phyloP scores from a whole-genome alignment of 768 basidiomycete species.

The Podaxis pistillaris region DNA sequence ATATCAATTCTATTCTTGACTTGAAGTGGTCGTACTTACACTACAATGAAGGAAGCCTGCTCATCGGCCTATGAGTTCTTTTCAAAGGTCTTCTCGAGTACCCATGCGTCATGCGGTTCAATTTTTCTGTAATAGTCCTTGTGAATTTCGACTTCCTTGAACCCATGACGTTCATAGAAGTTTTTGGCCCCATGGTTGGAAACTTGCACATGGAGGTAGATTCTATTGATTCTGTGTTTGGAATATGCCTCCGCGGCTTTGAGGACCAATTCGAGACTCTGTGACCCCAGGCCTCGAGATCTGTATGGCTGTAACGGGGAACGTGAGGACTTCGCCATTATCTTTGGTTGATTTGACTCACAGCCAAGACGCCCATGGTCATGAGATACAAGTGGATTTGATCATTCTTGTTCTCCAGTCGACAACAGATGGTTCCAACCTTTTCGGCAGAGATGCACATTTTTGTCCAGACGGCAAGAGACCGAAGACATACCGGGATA shows the following conservation, averaged over 20 bases:
- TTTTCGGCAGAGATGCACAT: conserved; percentile 21
- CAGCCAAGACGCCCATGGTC: conserved; percentile 90
- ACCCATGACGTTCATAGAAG: conserved; percentile 86
- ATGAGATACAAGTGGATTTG: conserved; percentile 72
- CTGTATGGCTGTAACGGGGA: conserved; percentile 70
- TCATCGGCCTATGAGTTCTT: background rate
- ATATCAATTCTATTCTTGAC: background rate
- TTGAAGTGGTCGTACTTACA: conserved; percentile 4
- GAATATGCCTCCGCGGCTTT: conserved; percentile 55
- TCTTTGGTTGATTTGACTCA: conserved; percentile 36
- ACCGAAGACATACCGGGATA: conserved; percentile 53
- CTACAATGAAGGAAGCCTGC: background rate
- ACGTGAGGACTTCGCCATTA: conserved; percentile 4
- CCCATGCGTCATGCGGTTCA: conserved; percentile 80
- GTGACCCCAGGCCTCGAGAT: conserved; percentile 71
- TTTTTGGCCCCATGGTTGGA: conserved; percentile 73
- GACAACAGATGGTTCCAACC: conserved; percentile 86
- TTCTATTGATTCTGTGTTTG: conserved; percentile 62
- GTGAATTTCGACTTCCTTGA: conserved; percentile 62
- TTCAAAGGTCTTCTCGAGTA: conserved; percentile 56
- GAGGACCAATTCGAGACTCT: conserved; percentile 67
- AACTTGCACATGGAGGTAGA: conserved; percentile 88
- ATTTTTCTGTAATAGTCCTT: conserved; percentile 91
- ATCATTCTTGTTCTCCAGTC: conserved; percentile 67
- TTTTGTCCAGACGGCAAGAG: conserved; percentile 11